Percentiles rank a stretch among this genome's conserved stretches.
phyloP scores from a whole-genome alignment of 2,329 filamentous ascomycete species.

The Fusarium pseudonygamai region DNA sequence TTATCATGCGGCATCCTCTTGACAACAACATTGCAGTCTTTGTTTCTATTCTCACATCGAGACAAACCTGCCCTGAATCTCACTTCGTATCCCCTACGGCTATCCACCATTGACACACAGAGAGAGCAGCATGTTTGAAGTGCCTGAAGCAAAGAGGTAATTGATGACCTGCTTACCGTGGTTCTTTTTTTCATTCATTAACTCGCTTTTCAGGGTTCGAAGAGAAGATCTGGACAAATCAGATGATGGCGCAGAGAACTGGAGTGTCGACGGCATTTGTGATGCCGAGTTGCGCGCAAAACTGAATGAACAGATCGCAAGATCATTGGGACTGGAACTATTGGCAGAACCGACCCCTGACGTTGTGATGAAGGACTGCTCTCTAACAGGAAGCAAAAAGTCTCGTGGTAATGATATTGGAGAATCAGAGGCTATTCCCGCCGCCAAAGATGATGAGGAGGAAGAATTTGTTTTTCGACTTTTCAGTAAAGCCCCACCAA shows the following conservation, averaged over 20 bases:
- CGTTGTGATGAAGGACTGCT: background rate
- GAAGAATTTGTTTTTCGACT: slow-evolving; percentile 66
- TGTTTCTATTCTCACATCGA: background rate
- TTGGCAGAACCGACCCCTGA: slow-evolving; percentile 3
- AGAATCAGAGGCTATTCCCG: slow-evolving; percentile 6
- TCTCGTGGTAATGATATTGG: slow-evolving; percentile 10
- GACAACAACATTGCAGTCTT: background rate
- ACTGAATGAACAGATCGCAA: slow-evolving; percentile 60
- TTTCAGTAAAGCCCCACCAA: slow-evolving; percentile 59
- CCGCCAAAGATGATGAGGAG: slow-evolving; percentile 37
- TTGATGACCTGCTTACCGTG: background rate
- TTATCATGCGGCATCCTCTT: background rate
- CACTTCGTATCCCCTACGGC: background rate
- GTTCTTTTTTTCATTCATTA: background rate
- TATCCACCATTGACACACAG: background rate
- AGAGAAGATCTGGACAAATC: slow-evolving; percentile 62
- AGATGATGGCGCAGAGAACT: slow-evolving; percentile 38
- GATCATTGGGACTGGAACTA: slow-evolving; percentile 54
- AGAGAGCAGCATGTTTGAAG: slow-evolving; percentile 42
- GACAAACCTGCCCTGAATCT: background rate
- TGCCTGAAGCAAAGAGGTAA: slow-evolving; percentile 48
- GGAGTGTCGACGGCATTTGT: slow-evolving; percentile 46
- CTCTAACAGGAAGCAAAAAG: slow-evolving; percentile 7
- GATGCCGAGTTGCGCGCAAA: slow-evolving; percentile 54
- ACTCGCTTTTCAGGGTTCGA: slow-evolving; percentile 56